Percentiles rank a stretch among this genome's conserved stretches.
phyloP scores from a whole-genome alignment of 371 early-diverging fungal genomes.

The Syncephalis fuscata region DNA sequence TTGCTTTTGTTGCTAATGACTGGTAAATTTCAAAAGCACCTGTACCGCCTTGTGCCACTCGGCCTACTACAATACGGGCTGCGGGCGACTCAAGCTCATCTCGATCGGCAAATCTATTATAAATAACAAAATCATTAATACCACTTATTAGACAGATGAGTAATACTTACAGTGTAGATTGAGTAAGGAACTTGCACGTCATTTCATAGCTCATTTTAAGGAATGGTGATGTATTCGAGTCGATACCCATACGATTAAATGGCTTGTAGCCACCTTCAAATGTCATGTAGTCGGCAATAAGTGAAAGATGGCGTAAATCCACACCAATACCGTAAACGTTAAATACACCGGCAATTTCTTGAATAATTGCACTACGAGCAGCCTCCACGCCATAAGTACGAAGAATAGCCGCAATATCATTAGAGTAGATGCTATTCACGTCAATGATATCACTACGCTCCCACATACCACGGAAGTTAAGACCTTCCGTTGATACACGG shows the following conservation, averaged over 20 bases:
- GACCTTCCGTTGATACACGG: slow-evolving; percentile 71
- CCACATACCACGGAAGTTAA: slow-evolving; percentile 89
- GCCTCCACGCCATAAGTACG: slow-evolving; percentile 98
- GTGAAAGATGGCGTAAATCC: slow-evolving; percentile 88
- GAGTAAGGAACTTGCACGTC: slow-evolving; percentile 85
- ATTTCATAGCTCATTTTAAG: slow-evolving; percentile 96
- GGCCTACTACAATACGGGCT: slow-evolving; percentile 85
- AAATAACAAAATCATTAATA: too few relatives aligned
- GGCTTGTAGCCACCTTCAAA: slow-evolving; percentile 96
- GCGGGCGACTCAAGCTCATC: slow-evolving; percentile 84
- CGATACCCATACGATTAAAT: slow-evolving; percentile 90
- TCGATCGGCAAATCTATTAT: slow-evolving; percentile 50
- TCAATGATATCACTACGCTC: slow-evolving; percentile 55
- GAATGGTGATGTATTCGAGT: slow-evolving; percentile 83
- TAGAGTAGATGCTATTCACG: slow-evolving; percentile 78
- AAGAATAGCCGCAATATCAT: slow-evolving; percentile 91
- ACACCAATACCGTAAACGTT: slow-evolving; percentile 95
- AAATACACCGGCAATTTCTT: slow-evolving; percentile 94
- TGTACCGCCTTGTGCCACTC: slow-evolving; percentile 87
- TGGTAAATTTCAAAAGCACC: slow-evolving; percentile 83
- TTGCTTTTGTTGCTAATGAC: slow-evolving; percentile 10
- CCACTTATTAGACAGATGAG: too few relatives aligned
- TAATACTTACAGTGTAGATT: slow-evolving; percentile 62
- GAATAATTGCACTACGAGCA: slow-evolving; percentile 86
- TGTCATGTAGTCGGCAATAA: slow-evolving; percentile 99